Conservation (phyloP, 2,329 filamentous ascomycete species). For the Trichoderma atroviride region DNA sequence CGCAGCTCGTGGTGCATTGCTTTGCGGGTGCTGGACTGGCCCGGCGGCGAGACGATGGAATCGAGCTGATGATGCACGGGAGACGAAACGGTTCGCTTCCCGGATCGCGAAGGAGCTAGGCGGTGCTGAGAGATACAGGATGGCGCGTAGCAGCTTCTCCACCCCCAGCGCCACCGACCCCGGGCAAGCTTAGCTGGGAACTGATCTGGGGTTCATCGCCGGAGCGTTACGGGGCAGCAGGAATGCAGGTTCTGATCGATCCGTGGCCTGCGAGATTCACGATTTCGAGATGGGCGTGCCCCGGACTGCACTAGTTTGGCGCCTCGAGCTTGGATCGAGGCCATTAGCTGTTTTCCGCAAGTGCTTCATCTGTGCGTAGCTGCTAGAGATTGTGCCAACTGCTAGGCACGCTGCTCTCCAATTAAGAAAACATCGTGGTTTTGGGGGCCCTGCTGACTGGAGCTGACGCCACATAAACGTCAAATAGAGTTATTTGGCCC, state of each 20-base stretch:
- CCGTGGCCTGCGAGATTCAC: not conserved
- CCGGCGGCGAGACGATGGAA: not conserved
- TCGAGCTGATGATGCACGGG: not conserved
- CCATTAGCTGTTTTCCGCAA: not conserved
- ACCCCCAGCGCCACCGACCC: slow-evolving; percentile 7
- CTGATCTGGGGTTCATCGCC: slow-evolving; percentile 15
- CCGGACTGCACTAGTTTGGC: not conserved
- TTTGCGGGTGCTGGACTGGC: not conserved
- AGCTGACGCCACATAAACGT: not conserved
- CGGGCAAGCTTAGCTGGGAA: not conserved
- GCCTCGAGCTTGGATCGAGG: not conserved
- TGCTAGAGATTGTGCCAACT: not conserved
- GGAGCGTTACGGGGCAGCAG: not conserved
- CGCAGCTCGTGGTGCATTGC: not conserved
- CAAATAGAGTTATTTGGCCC: not conserved
- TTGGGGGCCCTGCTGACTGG: not conserved
- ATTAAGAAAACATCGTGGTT: not conserved
- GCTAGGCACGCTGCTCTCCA: not conserved
- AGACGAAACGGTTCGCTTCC: not conserved
- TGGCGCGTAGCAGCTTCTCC: not conserved
- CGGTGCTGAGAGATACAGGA: not conserved
- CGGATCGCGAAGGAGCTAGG: not conserved
- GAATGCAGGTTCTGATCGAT: not conserved
- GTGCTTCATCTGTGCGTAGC: not conserved
- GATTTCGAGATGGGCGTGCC: not conserved